phyloP scores from a whole-genome alignment of 2,329 filamentous ascomycete species.

The Dactylellina cionopaga region DNA sequence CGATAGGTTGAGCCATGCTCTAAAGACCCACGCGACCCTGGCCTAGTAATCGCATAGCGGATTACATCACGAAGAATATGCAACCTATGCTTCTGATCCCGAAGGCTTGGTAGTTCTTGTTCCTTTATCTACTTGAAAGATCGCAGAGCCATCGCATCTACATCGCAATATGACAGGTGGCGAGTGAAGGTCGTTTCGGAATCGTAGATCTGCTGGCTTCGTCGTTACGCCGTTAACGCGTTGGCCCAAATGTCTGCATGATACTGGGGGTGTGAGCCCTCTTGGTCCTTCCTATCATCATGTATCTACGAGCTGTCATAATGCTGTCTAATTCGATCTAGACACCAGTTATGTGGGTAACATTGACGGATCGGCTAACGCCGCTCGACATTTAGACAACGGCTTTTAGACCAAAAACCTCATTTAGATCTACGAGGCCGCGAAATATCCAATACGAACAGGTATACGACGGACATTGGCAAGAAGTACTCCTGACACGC shows the following conservation, averaged over 20 bases:
- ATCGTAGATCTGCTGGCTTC: constrained; percentile 24
- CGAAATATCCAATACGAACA: constrained; percentile 21
- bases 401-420: too few species aligned
- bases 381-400: constrained; percentile 16
- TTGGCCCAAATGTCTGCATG: constrained; percentile 35
- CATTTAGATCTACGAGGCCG: constrained; percentile 3
- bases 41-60: constrained; percentile 19
- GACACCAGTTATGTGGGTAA: not conserved
- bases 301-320: not conserved
- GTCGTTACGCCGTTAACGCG: constrained; percentile 36
- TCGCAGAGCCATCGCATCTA: constrained; percentile 12
- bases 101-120: constrained; percentile 20
- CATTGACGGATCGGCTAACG: constrained; percentile 39
- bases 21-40: constrained; percentile 20
- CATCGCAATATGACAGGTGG: constrained; percentile 35
- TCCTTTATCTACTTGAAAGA: not conserved
- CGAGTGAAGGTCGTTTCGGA: constrained; percentile 48
- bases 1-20: constrained; percentile 12
- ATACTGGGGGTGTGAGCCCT: constrained; percentile 8
- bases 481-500: constrained; percentile 4
- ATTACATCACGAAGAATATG: constrained; percentile 49
- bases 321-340: not conserved
- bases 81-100: constrained; percentile 10
- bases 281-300: not conserved
- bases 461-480: constrained; percentile 10